A percentile compares a stretch with the other conserved stretches of the same genome.
Evolutionary conservation across 2,329 filamentous ascomycete genomes (phyloP).

Genomic region (Westerdykella ornata): DNA sequence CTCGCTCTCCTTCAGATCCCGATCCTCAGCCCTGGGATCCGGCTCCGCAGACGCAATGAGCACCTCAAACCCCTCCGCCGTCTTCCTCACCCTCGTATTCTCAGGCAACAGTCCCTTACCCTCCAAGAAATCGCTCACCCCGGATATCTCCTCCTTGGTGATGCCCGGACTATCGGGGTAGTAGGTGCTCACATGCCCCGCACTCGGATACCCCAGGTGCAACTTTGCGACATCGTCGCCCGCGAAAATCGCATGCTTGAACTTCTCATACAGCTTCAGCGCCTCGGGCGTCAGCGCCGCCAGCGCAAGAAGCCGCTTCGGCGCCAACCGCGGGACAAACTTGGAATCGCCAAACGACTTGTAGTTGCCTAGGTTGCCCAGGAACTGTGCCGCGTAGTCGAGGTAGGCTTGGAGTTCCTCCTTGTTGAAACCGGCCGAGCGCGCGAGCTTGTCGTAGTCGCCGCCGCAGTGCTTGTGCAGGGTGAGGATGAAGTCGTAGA

Average conservation of each 20-base stretch:
- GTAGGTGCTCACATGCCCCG: conserved; percentile 46
- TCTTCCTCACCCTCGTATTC: conserved; percentile 46
- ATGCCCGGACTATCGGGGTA: conserved; percentile 46
- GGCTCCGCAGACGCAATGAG: conserved; percentile 44
- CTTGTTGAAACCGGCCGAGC: conserved; percentile 38
- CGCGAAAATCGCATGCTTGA: conserved; percentile 44
- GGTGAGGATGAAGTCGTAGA: conserved; percentile 51
- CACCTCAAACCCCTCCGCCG: conserved; percentile 40
- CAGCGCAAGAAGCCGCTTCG: conserved; percentile 41
- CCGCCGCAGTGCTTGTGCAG: conserved; percentile 45
- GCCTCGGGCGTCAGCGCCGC: conserved; percentile 38
- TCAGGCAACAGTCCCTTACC: conserved; percentile 43
- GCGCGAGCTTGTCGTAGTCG: conserved; percentile 43
- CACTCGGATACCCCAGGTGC: conserved; percentile 46
- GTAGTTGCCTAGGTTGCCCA: conserved; percentile 52
- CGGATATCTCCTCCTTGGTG: conserved; percentile 44
- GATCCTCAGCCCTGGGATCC: conserved; percentile 34
- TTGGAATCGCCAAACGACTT: conserved; percentile 48
- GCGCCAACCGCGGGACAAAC: conserved; percentile 45
- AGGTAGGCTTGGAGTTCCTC: conserved; percentile 35
- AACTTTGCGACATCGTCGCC: conserved; percentile 38
- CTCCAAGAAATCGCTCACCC: conserved; percentile 44
- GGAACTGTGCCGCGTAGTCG: conserved; percentile 41
- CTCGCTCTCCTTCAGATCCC: conserved; percentile 41
- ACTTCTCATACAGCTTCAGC: conserved; percentile 37